phyloP scores from a whole-genome alignment of 1,284 basidiomycete species.

The Kalmanozyma brasiliensis region DNA sequence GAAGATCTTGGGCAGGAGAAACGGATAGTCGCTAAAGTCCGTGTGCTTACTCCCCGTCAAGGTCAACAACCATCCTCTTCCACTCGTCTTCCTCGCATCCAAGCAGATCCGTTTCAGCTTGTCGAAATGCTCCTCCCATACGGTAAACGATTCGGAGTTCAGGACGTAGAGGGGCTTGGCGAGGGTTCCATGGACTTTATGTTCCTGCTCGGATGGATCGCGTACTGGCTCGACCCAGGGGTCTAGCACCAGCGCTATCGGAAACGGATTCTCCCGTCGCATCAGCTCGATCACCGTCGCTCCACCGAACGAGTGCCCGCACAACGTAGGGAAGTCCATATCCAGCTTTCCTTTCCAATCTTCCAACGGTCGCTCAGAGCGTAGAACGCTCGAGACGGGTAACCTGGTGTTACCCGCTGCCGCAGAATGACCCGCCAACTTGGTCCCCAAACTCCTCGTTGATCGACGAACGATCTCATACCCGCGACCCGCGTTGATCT shows the following conservation, averaged over 20 bases:
- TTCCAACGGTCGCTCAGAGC: constrained; percentile 18
- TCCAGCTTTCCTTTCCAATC: constrained; percentile 59
- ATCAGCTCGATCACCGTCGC: constrained; percentile 56
- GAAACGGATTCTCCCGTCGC: constrained; percentile 36
- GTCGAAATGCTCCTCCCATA: constrained; percentile 50
- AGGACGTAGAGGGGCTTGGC: constrained; percentile 53
- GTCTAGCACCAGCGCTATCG: constrained; percentile 52
- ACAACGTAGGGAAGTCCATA: constrained; percentile 38
- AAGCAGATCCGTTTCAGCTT: constrained; percentile 47
- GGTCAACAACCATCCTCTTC: constrained; percentile 59
- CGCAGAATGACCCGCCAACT: constrained; percentile 28
- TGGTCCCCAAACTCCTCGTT: constrained; percentile 51
- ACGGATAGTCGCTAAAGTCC: constrained; percentile 59
- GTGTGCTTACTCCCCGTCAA: constrained; percentile 57
- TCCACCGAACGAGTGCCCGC: constrained; percentile 67
- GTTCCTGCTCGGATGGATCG: constrained; percentile 42
- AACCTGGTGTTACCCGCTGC: background rate
- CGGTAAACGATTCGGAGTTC: constrained; percentile 55
- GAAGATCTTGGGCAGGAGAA: constrained; percentile 55
- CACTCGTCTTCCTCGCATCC: constrained; percentile 33
- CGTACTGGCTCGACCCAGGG: constrained; percentile 59
- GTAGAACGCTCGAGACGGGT: constrained; percentile 12
- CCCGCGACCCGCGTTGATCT: constrained; percentile 63
- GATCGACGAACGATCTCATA: constrained; percentile 48
- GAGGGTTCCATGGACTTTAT: constrained; percentile 32